Conservation (phyloP, 352 stramenopile species). For the Pythium rhizo-oryzae region DNA sequence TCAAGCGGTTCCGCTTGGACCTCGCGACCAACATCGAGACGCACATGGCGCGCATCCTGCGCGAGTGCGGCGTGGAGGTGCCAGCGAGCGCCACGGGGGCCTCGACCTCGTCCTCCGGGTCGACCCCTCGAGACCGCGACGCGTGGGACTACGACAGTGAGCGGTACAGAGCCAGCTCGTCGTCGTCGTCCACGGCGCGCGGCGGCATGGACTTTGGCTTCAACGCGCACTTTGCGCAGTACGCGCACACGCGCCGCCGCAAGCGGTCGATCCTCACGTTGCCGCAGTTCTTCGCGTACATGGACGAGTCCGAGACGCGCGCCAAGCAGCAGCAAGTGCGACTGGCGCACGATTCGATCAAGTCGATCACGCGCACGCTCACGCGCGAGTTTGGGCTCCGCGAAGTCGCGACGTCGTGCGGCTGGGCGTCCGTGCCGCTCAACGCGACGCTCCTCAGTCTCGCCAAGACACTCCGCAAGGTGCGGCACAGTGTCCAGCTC, state of each 20-base stretch:
- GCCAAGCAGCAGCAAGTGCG: conserved; percentile 41
- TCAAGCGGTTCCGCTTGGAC: conserved; percentile 54
- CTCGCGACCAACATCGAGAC: conserved; percentile 49
- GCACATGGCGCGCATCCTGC: conserved; percentile 51
- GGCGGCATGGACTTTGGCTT: conserved; percentile 60
- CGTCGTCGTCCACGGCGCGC: background rate
- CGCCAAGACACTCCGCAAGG: conserved; percentile 59
- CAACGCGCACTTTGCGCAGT: conserved; percentile 34
- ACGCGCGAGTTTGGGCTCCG: conserved; percentile 54
- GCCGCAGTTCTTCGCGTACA: conserved; percentile 43
- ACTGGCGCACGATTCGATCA: conserved; percentile 55
- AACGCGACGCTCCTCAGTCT: conserved; percentile 65
- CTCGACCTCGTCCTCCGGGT: background rate
- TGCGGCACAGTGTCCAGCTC: conserved; percentile 21
- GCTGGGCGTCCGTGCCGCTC: conserved; percentile 62
- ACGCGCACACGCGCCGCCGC: conserved; percentile 23
- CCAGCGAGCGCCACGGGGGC: background rate
- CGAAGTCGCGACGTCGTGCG: conserved; percentile 53
- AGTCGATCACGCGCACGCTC: conserved; percentile 52
- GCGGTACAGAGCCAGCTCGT: background rate
- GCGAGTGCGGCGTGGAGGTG: conserved; percentile 50
- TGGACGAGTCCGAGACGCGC: conserved; percentile 40
- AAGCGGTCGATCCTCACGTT: conserved; percentile 42
- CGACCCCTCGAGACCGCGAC: background rate
- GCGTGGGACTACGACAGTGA: conserved; percentile 19